A percentile compares a stretch with the other conserved stretches of the same genome.
These are phyloP conservation scores for Jackrogersella multiformis DNA, from an alignment of 495 filamentous ascomycete species.

Conservation along the genomic window DNA sequence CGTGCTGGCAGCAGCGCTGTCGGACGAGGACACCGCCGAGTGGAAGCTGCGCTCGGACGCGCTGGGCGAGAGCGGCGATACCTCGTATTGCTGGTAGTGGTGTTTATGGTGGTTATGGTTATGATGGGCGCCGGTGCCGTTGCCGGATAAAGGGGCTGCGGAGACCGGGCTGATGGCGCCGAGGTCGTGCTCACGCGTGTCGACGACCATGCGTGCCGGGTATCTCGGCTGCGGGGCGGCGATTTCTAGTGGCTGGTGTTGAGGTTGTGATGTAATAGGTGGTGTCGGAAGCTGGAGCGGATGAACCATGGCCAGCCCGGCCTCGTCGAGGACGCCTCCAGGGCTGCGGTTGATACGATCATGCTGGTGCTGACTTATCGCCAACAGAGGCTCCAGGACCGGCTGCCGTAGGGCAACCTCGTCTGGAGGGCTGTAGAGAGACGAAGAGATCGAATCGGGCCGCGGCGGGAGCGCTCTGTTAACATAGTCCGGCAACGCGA, in stretches of 20 bases:
- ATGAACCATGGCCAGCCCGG: slow-evolving; percentile 12
- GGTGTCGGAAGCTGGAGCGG: neutral
- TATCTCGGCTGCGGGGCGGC: slow-evolving; percentile 27
- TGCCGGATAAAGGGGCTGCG: slow-evolving; percentile 3
- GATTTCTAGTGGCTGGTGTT: slow-evolving; percentile 6
- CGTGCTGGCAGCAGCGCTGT: neutral
- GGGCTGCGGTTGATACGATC: neutral
- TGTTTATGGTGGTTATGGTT: neutral
- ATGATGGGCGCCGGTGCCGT: too few species aligned
- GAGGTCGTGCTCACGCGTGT: neutral
- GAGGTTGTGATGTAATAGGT: neutral
- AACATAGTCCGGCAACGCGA: slow-evolving; percentile 27
- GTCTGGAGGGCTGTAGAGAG: neutral
- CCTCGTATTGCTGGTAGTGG: slow-evolving; percentile 20
- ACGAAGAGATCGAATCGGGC: slow-evolving; percentile 14
- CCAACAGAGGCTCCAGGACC: neutral
- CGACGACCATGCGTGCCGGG: slow-evolving; percentile 11
- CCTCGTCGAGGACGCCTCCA: slow-evolving; percentile 9
- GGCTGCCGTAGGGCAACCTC: neutral
- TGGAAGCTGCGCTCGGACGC: slow-evolving; percentile 11
- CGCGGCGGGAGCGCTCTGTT: slow-evolving; percentile 35
- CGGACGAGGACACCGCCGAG: neutral
- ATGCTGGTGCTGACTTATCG: neutral
- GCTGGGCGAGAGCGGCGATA: slow-evolving; percentile 31
- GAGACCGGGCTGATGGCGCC: slow-evolving; percentile 32